Base-by-base conservation (phyloP, 108 stramenopile genomes). In the Nitzschia sp. region DNA sequence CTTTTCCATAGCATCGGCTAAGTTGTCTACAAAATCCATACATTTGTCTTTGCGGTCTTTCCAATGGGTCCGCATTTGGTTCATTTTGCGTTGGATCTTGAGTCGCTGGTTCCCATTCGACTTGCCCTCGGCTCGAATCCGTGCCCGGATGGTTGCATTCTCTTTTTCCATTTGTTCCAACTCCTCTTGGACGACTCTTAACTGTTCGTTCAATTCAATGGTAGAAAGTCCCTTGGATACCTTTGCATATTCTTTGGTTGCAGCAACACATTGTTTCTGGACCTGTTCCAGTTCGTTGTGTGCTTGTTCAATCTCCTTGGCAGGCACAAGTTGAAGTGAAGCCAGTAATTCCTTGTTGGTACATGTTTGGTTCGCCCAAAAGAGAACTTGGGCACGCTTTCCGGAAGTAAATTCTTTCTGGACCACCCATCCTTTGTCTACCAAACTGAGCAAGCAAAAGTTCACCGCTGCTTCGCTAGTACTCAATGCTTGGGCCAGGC, bases 1-100 rank as follows among this genome's bases (percentile, higher is more conserved):
- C 67, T 88, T 91, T 57, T 94, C 93, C 90, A 94, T 86, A 10
- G 86, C 90, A 69, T 94, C 93, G 6, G 90, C 83, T 9, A 89
- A 50, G n/a, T 83, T 71, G 15, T 91, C 89, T 11, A 90, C 72
- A 73, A 94, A 94, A 65, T 94, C 90, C 63, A 72, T 85, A 71
- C 93, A 94, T 65, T 85, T 86, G 21, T 80, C 76, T 56, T 88
- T 88, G 7, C 93, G 81, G 37, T 72, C 71, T 53, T 70, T 83
- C 85, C 90, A 94, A 73, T 89, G 84, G 6, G 57, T 50, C 34
- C 88, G 53, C 87, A 89, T 88, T 61, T 54, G 39, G 58, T 94
- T 94, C 72, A 94, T 94, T 43, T 64, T 66, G 17, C 70, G 73
- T 34, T 34, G 29, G 29, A 34, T 34, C 71, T 89, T 89, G 50